Conservation (phyloP, 495 filamentous ascomycete species). For the Penicillium waksmanii region DNA sequence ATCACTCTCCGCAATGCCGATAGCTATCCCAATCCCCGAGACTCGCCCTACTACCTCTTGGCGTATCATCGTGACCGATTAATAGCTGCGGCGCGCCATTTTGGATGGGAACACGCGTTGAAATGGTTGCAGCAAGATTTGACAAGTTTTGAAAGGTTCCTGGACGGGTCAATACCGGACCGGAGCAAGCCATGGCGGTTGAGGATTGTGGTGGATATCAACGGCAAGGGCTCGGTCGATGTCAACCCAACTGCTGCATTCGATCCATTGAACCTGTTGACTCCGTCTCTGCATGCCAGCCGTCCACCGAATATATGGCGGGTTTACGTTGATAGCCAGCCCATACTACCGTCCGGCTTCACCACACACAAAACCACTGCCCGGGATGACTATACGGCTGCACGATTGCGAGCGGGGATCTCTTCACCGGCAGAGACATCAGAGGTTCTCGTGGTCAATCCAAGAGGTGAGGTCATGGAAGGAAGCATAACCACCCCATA, state of each 20-base stretch:
- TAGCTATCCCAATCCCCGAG: conserved; percentile 37
- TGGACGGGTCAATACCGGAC: conserved; percentile 43
- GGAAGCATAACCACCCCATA: conserved; percentile 81
- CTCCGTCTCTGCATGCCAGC: conserved; percentile 33
- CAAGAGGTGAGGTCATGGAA: conserved; percentile 76
- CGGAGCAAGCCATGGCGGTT: conserved; percentile 50
- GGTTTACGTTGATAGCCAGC: conserved; percentile 59
- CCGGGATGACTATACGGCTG: conserved; percentile 66
- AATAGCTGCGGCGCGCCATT: conserved; percentile 70
- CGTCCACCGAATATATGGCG: conserved; percentile 33
- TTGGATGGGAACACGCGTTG: conserved; percentile 56
- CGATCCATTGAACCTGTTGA: conserved; percentile 56
- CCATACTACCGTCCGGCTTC: conserved; percentile 59
- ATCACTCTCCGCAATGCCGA: conserved; percentile 45
- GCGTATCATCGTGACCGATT: conserved; percentile 82
- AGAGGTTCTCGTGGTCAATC: conserved; percentile 78
- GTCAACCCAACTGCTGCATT: conserved; percentile 51
- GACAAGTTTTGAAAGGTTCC: conserved; percentile 27
- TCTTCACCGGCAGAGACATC: conserved; percentile 49
- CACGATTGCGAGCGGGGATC: conserved; percentile 61
- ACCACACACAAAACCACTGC: conserved; percentile 78
- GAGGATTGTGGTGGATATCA: conserved; percentile 54
- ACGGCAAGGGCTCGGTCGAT: conserved; percentile 55
- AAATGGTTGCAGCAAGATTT: conserved; percentile 37
- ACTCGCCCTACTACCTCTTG: conserved; percentile 82